Percentiles rank a stretch among this genome's conserved stretches.
Conservation (phyloP, 306 rosid species). For the Senna siamea region DNA sequence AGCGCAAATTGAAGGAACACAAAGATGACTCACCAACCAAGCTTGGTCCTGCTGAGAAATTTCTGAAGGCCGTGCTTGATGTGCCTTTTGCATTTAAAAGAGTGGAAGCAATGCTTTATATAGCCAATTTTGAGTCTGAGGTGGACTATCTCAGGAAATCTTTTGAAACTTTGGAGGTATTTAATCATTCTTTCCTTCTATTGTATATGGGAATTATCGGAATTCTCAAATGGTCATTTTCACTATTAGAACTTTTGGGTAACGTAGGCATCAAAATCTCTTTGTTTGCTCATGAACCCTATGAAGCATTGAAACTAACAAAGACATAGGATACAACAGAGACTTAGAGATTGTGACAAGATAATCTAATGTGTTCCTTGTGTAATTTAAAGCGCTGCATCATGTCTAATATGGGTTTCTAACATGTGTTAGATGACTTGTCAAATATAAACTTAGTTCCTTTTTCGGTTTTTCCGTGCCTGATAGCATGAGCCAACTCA, state of each 20-base stretch:
- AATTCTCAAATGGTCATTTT: background rate
- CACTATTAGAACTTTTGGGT: background rate
- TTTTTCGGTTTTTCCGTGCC: no score
- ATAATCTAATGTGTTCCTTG: no score
- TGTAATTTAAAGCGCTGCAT: no score
- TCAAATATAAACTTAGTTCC: no score
- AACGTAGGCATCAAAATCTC: background rate
- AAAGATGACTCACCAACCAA: conserved; percentile 80
- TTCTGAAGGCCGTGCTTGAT: conserved; percentile 88
- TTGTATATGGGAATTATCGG: background rate
- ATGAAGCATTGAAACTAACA: no score
- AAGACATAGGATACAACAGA: no score
- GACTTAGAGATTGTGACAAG: no score
- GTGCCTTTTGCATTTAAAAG: conserved; percentile 93
- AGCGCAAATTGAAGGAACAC: conserved; percentile 77
- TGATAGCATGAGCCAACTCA: background rate
- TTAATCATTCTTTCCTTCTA: background rate
- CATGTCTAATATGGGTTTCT: no score
- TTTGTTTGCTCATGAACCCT: background rate
- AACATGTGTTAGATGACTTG: no score
- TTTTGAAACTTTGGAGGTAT: conserved; percentile 86
- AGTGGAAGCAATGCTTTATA: conserved; percentile 93
- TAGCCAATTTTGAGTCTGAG: conserved; percentile 89
- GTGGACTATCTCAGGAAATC: conserved; percentile 81
- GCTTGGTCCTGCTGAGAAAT: conserved; percentile 93